These are phyloP conservation scores for Psilocybe cubensis DNA, from an alignment of 768 basidiomycete species.

Conservation along the genomic window DNA sequence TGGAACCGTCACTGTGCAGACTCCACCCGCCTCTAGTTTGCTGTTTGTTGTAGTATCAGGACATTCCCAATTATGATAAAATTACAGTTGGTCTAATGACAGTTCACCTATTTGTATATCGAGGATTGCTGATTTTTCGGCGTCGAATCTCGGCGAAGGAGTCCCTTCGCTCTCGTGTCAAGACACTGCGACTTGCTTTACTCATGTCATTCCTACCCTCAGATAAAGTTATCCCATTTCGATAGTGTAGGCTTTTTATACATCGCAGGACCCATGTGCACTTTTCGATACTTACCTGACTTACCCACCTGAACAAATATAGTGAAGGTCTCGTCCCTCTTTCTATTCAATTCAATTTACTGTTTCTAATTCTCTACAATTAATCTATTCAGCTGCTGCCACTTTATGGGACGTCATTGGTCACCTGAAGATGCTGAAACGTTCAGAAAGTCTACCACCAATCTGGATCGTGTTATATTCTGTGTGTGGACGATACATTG, in stretches of 20 bases:
- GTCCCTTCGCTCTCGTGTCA: neutral
- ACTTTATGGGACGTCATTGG: neutral
- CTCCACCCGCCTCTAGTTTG: conserved; percentile 15
- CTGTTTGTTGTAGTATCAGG: conserved; percentile 6
- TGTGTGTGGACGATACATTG: neutral
- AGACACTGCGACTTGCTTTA: conserved; percentile 7
- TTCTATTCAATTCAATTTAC: neutral
- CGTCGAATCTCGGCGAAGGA: neutral
- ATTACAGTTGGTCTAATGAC: conserved; percentile 4
- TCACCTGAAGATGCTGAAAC: neutral
- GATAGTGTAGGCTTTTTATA: neutral
- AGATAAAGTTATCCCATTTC: neutral
- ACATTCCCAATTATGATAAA: conserved; percentile 10
- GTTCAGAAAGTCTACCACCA: neutral
- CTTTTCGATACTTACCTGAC: neutral
- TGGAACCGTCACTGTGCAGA: neutral
- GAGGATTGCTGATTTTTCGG: neutral
- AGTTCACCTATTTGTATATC: neutral
- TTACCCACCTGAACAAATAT: neutral
- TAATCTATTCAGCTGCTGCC: neutral
- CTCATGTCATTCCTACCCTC: conserved; percentile 6
- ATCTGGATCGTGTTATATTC: conserved; percentile 1
- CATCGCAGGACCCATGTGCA: neutral
- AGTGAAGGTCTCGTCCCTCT: conserved; percentile 2
- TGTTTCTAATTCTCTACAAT: neutral